A percentile compares a stretch with the other conserved stretches of the same genome.
Conservation (phyloP, 805 yeast species). For the Grigorovia transvaalensis region DNA sequence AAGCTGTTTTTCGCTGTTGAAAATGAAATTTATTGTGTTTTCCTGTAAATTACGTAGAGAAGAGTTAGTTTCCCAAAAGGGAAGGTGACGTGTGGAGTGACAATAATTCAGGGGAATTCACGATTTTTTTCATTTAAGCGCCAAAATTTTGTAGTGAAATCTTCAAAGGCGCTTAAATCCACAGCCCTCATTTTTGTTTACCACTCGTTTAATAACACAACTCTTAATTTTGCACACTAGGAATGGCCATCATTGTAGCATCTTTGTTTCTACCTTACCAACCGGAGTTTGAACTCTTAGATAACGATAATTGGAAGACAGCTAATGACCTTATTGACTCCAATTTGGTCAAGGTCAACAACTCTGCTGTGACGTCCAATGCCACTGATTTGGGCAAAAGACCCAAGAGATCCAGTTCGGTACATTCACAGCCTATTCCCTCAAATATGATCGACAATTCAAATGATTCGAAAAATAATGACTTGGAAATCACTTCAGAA, state of each 20-base stretch:
- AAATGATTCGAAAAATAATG: slow-evolving; percentile 3
- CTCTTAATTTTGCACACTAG: no score
- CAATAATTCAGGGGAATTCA: no score
- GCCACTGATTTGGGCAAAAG: slow-evolving; percentile 13
- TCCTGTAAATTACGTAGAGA: no score
- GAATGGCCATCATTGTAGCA: slow-evolving; percentile 60
- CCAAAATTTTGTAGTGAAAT: no score
- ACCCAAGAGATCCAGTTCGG: slow-evolving; percentile 4
- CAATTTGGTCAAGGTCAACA: slow-evolving; percentile 15
- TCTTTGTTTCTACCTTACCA: slow-evolving; percentile 69
- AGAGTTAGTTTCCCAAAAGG: no score
- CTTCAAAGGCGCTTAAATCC: no score
- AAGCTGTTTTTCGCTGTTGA: no score
- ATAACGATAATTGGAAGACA: slow-evolving; percentile 13
- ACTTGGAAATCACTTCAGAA: slow-evolving; percentile 18
- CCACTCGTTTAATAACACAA: no score
- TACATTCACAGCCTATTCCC: slow-evolving; percentile 1
- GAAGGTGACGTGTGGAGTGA: no score
- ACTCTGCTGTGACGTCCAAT: not conserved
- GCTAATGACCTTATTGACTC: slow-evolving; percentile 28
- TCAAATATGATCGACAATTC: slow-evolving; percentile 4
- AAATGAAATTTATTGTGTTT: no score
- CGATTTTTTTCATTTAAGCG: no score
- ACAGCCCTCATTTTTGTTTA: no score
- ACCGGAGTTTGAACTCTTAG: slow-evolving; percentile 42